phyloP scores from a whole-genome alignment of 202 grass and related monocot species.

The Hordeum pubiflorum region DNA sequence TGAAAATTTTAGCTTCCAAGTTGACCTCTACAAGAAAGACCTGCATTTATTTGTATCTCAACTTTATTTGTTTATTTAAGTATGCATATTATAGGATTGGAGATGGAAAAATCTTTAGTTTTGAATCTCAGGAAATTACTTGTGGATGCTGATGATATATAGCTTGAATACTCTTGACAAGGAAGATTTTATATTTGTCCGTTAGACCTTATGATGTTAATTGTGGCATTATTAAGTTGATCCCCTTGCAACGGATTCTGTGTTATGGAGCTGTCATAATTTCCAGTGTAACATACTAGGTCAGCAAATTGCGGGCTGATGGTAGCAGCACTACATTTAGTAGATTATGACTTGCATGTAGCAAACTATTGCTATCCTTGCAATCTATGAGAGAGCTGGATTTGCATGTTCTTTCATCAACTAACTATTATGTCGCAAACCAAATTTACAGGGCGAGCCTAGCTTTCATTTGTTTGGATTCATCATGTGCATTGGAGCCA shows the following conservation, averaged over 20 bases:
- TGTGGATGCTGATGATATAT: neutral
- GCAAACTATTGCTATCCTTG: neutral
- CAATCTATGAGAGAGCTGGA: neutral
- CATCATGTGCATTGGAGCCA: conserved; percentile 80
- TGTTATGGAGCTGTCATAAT: neutral
- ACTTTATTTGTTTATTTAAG: neutral
- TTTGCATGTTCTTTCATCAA: neutral
- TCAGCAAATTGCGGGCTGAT: neutral
- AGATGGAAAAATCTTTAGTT: neutral
- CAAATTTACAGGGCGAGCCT: conserved; percentile 58
- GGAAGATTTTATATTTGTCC: neutral
- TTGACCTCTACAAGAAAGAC: neutral
- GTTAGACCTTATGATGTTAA: neutral
- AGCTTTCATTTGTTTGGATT: conserved; percentile 93
- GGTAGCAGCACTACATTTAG: neutral
- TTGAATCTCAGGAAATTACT: neutral
- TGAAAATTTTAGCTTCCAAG: neutral
- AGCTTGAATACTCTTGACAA: neutral
- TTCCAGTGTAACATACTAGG: neutral
- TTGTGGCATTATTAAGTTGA: neutral
- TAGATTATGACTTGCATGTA: neutral
- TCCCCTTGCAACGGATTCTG: neutral
- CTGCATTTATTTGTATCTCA: neutral
- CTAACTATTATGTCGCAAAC: conserved; percentile 28
- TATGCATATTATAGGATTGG: neutral